Base-by-base conservation (phyloP, 2,329 filamentous ascomycete species). In the Trichoderma oligosporum region DNA sequence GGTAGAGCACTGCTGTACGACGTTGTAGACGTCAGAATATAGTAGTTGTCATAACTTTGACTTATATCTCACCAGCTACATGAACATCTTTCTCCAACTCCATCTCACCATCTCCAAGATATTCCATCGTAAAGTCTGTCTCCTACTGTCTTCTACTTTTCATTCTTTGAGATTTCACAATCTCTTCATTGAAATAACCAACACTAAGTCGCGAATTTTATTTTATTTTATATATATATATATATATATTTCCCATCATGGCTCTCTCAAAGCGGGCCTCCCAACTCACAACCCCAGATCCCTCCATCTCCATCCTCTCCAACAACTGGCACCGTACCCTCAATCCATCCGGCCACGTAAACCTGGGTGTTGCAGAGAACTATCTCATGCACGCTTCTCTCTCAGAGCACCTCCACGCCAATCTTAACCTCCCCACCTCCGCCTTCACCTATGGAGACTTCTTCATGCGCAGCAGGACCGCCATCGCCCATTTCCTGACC, bases 311-410 rank as follows among this genome's bases (percentile, higher is more conserved):
- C 18, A 59, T 78, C 57, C 65, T 80, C 38, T 64, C 67, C 7
- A 70, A 82, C 60, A 65, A 74, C 5, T 82, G 73, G 70, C 62
- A 78, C 53, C 70, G 73, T 0, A 46, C 63, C 3, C 61, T 65
- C 3, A 78, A 78, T 51, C 73, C 75, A 0, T 61, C 67, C 12
- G 79, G 79, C 24, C 79, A 75, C 59, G 67, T 81, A 29, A 80
- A 74, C 57, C 70, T 82, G 0, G 79, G 78, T 1, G 70, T 82
- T 1, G 79, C 80, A 5, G 80, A 82, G 64, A 82, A 82, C 62
- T 66, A 68, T 0, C 71, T 82, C 39, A 80, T 82, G 78, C 78
- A 81, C 56, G 63, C 72, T 16, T 63, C 70, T 3, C 70, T 82
- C 3, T 65, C 72, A 2, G 62, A 73, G 18, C 76, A 76, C 57